A percentile compares a stretch with the other conserved stretches of the same genome.
Evolutionary conservation across 1,284 basidiomycete genomes (phyloP).

Genomic region (Tilletia setariae): DNA sequence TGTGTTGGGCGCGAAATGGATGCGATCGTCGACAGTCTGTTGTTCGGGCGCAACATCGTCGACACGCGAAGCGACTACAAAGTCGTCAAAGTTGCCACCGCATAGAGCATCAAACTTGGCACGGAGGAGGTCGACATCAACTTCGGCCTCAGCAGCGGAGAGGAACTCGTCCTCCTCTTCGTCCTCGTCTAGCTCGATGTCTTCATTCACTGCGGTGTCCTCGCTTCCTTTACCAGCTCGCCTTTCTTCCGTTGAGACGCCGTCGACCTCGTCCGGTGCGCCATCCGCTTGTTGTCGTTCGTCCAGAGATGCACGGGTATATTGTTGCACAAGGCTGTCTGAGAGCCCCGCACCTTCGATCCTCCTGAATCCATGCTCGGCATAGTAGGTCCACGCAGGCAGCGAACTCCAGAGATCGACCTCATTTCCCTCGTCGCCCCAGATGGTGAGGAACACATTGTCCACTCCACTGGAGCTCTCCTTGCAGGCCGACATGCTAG

Average conservation of each 20-base stretch:
- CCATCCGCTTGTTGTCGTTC: no score
- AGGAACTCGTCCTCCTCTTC: neutral
- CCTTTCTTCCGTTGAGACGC: neutral
- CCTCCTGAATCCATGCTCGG: constrained; percentile 51
- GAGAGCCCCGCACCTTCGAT: neutral
- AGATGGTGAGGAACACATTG: constrained; percentile 55
- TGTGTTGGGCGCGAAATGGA: constrained; percentile 53
- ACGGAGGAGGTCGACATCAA: constrained; percentile 39
- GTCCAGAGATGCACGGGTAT: no score
- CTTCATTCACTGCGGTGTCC: neutral
- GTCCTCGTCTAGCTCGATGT: neutral
- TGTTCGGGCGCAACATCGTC: constrained; percentile 37
- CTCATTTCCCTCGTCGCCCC: constrained; percentile 57
- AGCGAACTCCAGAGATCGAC: constrained; percentile 38
- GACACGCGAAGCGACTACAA: constrained; percentile 52
- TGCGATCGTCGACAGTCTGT: constrained; percentile 32
- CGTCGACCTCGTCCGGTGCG: neutral
- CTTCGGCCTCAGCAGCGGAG: constrained; percentile 24
- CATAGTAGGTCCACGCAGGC: constrained; percentile 49
- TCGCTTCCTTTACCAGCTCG: neutral
- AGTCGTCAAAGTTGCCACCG: constrained; percentile 54
- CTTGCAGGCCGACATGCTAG: constrained; percentile 53
- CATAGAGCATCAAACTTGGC: constrained; percentile 46
- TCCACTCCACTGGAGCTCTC: constrained; percentile 39
- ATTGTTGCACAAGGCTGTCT: no score